These are phyloP conservation scores for Penicillium expansum DNA, from an alignment of 2,329 filamentous ascomycete species.

Conservation along the genomic window DNA sequence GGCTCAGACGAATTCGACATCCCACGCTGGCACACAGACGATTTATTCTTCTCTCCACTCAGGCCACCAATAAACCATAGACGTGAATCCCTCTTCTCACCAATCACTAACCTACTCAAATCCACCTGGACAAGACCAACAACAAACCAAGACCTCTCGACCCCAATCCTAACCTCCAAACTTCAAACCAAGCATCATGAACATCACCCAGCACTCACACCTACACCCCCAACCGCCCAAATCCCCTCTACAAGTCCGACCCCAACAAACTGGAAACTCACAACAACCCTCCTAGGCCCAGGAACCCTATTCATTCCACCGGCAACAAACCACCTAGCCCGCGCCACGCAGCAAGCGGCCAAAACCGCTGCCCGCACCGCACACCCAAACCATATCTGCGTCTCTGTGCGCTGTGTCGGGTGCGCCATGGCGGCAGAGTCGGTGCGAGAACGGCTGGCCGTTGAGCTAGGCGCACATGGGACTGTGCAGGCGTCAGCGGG, in stretches of 20 bases:
- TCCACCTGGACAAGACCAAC: not conserved
- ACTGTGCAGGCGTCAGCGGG: constrained; percentile 23
- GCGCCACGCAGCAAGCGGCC: constrained; percentile 31
- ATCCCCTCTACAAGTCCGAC: constrained; percentile 10
- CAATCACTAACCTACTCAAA: not conserved
- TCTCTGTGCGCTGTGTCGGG: constrained; percentile 44
- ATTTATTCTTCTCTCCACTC: constrained; percentile 44
- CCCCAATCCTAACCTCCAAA: not conserved
- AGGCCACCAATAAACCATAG: constrained; percentile 13
- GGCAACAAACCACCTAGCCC: constrained; percentile 31
- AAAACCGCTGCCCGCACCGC: constrained; percentile 25
- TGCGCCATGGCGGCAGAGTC: constrained; percentile 45
- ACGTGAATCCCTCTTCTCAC: not conserved
- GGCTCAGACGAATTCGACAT: constrained; percentile 46
- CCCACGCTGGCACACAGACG: constrained; percentile 52
- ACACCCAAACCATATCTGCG: constrained; percentile 40
- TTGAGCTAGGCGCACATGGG: not conserved
- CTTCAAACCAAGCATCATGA: not conserved
- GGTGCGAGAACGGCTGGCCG: not conserved
- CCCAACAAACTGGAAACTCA: constrained; percentile 51
- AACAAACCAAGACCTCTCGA: not conserved
- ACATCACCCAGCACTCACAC: not conserved
- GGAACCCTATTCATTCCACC: constrained; percentile 47
- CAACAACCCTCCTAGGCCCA: constrained; percentile 48
- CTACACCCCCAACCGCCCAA: not conserved